Evolutionary conservation across 2,329 filamentous ascomycete genomes (phyloP), one percentile per base, ranked within the genome.

Genomic region (Stromatinia cepivora): DNA sequence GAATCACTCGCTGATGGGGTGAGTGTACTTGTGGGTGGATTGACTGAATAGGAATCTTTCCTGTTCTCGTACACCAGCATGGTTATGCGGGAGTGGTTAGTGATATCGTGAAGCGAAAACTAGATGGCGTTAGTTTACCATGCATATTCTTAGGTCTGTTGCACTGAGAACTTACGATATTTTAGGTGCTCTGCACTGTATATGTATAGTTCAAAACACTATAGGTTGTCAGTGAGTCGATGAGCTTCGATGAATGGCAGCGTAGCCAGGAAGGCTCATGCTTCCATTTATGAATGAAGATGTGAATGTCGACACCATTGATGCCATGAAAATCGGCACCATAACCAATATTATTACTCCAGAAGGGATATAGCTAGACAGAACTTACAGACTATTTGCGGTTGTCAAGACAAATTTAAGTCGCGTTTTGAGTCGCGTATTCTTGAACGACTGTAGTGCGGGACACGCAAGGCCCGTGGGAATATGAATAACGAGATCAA

Each of bases 341-440:
- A 66, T 62, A 52, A 62, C 69, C 65, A 69, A 67, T 68, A 72
- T 61, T 52, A 31, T n/a, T 52, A 56, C 48, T 39, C 52, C 56
- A 70, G 66, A 71, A 70, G 69, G 69, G 57, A 67, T 56, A 63
- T 72, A 45, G 65, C 59, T 71, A 72, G 70, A 72, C 69, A 71
- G 20, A 69, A 69, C 75, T 75, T 71, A 75, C 75, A 68, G 62
- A 69, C 66, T 66, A 71, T 67, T 65, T 46, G 67, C 53, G 66
- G 71, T 36, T 75, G 70, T 72, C 72, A 69, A 72, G 67, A 70
- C 70, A 67, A 28, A 46, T 31, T 52, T 69, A 66, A 73, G 70
- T 71, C 70, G 71, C 70, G 70, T 71, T 61, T 50, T 71, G 70
- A 74, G 71, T 73, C 72, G 72, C 71, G 73, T 71, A 53, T 45